phyloP scores from a whole-genome alignment of 192 early-diverging fungal genomes.

The Funneliformis geosporum region DNA sequence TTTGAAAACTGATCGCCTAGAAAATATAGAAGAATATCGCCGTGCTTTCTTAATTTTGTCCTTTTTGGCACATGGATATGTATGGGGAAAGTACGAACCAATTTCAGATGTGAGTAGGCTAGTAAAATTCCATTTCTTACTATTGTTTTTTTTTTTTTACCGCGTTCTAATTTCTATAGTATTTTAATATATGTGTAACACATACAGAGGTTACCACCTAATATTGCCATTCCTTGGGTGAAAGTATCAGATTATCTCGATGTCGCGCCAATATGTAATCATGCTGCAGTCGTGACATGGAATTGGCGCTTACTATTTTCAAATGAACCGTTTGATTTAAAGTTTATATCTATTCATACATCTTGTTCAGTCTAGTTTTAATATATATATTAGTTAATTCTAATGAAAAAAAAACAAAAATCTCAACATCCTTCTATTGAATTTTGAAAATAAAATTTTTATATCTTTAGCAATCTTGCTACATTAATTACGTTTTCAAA shows the following conservation, averaged over 20 bases:
- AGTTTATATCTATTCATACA: constrained; percentile 41
- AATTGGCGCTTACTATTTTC: constrained; percentile 90
- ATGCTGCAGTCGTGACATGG: constrained; percentile 86
- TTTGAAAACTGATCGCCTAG: constrained; percentile 62
- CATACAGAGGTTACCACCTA: constrained; percentile 66
- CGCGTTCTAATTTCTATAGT: constrained; percentile 5
- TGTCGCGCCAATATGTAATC: constrained; percentile 85
- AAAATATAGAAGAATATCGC: constrained; percentile 69
- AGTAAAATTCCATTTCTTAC: constrained; percentile 25
- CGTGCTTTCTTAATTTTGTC: constrained; percentile 87
- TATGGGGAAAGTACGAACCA: constrained; percentile 85
- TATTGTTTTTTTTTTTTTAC: constrained; percentile 4
- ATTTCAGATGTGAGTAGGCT: constrained; percentile 58
- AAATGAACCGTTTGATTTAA: constrained; percentile 70
- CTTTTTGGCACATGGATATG: constrained; percentile 87
- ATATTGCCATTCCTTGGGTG: constrained; percentile 85
- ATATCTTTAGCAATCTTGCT: constrained; percentile 68
- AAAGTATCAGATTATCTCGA: constrained; percentile 70
- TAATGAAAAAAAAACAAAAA: not conserved
- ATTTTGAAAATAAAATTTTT: not conserved
- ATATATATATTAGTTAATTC: not conserved
- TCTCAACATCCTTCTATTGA: constrained; percentile 10
- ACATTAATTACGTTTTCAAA: constrained; percentile 85
- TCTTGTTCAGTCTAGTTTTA: not conserved
- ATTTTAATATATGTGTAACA: not conserved